Evolutionary conservation across 2,329 filamentous ascomycete genomes (phyloP), one percentile per base, ranked within the genome.

Genomic region (Beauveria australis): DNA sequence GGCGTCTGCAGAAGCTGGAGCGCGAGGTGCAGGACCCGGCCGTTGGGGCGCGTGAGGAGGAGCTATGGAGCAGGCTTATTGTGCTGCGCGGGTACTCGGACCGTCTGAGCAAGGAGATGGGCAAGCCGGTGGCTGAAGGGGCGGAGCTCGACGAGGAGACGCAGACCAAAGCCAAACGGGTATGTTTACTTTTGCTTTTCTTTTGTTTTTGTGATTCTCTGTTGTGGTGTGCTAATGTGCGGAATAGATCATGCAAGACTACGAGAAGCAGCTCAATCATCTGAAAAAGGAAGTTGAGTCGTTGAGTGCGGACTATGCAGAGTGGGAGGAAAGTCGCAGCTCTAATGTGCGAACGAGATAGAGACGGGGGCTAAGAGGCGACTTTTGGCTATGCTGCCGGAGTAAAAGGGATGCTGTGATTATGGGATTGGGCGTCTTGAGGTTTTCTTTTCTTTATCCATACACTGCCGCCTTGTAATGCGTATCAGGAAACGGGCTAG

Each of bases 51-150:
- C 79, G 89, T 65, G 87, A 91, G 70, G 91, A 94, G 73, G 90
- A 94, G 76, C 85, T 94, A 49, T 94, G 90, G 90, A 91, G 89
- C 65, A 79, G 90, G 51, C 83, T 94, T 75, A 87, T 92, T 53
- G 83, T 88, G 43, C 77, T 94, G 53, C 80, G 89, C 64, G 88
- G 89, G 63, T 85, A 91, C 65, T 87, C 89, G 24, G 84, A 87
- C 65, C 82, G 85, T 67, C 74, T 95, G 66, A 87, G 88, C 69
- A 84, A 83, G 67, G 89, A 94, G 76, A 80, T 91, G 61, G 89
- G 88, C 70, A 87, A 85, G 74, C 78, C 87, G 59, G 83, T 85
- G 2, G 76, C 79, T 58, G 79, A 82, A 44, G 76, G 78, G 18
- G 81, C 83, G 40, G 78, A 81, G 0, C 73, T 92, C 61, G 85